Evolutionary conservation across 805 yeast species (phyloP), one percentile per base, ranked within the genome.

Genomic region (Metschnikowia arizonensis): DNA sequence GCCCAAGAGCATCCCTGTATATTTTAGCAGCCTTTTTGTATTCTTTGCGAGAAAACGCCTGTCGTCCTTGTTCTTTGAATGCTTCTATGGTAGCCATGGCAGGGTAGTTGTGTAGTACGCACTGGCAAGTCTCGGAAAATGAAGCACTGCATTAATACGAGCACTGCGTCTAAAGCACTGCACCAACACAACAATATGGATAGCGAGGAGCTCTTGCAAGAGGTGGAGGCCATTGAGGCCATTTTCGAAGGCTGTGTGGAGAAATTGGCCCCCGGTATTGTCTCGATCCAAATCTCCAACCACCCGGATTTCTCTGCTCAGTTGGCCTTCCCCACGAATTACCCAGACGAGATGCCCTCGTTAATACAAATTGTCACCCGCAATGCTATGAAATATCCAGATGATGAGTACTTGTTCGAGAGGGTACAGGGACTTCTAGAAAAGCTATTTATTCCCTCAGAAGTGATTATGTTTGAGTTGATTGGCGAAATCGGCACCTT

Each of bases 141-240:
- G 17, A 12, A 24, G 38, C 36, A 33, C 36, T 34, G 38, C 38
- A 24, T 11, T 33, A 19, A 23, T 18, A 33, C 41, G 11, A 15
- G 31, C 17, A 32, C 21, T 32, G 23, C 34, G 23, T 32, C 24
- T 7, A 23, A 34, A 14, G 38, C 38, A 11, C 12, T n/a, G n/a
- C 23, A 17, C 34, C 23, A 18, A 32, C 12, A 32, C 10, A 12
- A 18, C 26, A 5, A 26, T 11, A 49, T 49, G 52, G 15, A 44
- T 10, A 29, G 37, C 14, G 24, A 47, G 28, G 54, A 50, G 17
- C 46, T 53, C 14, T 35, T 28, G 17, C 93, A 88, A 44, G 99
- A 91, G 58, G 64, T 88, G 15, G 81, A 78, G 32, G 91, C 96
- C 10, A 81, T 91, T 9, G 85, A 87, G 45, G 93, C 97, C 3